Percentiles rank a stretch among this genome's conserved stretches.
These are phyloP conservation scores for Globisporangium radiosum DNA, from an alignment of 352 stramenopile species.

Conservation along the genomic window DNA sequence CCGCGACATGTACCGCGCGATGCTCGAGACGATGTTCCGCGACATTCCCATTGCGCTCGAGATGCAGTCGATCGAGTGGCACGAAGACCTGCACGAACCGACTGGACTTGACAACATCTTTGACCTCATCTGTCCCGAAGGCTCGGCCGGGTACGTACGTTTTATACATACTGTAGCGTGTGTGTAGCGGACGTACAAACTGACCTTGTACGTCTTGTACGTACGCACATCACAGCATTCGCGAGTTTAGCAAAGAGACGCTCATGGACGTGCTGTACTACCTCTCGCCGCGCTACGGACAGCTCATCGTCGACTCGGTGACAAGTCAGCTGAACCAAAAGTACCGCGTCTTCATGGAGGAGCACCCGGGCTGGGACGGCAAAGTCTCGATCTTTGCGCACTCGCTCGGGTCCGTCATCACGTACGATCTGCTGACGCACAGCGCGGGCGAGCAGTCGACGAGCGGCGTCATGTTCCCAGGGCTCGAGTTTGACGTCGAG, in stretches of 20 bases:
- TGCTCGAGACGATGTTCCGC: conserved; percentile 76
- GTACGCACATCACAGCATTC: conserved; percentile 39
- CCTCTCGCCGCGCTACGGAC: conserved; percentile 85
- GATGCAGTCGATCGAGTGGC: conserved; percentile 89
- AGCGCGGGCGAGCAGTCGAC: conserved; percentile 43
- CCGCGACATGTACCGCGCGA: conserved; percentile 63
- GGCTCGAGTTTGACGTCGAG: conserved; percentile 81
- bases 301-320: conserved; percentile 89
- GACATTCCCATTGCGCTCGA: conserved; percentile 77
- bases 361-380: conserved; percentile 82
- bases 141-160: conserved; percentile 43
- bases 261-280: conserved; percentile 94
- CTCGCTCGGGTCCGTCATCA: conserved; percentile 87
- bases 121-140: conserved; percentile 76
- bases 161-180: neutral
- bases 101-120: conserved; percentile 82
- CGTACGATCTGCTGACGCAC: conserved; percentile 89
- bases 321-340: conserved; percentile 85
- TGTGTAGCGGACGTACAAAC: too few relatives aligned
- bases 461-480: conserved; percentile 70
- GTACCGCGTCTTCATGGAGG: conserved; percentile 87
- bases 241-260: conserved; percentile 92
- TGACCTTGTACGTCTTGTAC: too few relatives aligned
- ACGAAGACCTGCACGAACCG: conserved; percentile 83
- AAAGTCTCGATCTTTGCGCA: conserved; percentile 89